Evolutionary conservation across 78 protist genomes (phyloP), one percentile per base, ranked within the genome.

Genomic region (Emiliania huxleyi): DNA sequence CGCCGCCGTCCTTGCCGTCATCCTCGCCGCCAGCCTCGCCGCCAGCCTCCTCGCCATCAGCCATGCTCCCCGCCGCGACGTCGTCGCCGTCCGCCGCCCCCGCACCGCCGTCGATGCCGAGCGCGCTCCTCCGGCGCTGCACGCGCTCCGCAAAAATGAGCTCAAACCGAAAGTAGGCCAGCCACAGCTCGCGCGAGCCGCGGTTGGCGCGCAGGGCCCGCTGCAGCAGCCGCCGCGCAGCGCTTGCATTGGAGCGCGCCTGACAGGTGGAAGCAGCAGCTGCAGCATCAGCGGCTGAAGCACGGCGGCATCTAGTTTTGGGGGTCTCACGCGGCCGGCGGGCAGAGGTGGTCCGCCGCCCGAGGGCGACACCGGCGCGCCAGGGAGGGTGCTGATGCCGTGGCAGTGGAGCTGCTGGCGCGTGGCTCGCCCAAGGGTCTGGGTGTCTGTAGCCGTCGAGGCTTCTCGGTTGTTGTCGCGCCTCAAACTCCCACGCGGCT

Each of bases 181-280:
- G 43, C 95, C 95, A 94, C 56, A 94, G 90, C 71, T n/a, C 55
- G 55, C 26, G 29, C 25, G 40, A 1, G 25, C 37, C 1, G 21
- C 21, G n/a, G 92, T 87, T 91, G 37, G 29, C n/a, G 40, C 94
- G 94, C 40, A 93, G 29, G 33, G 55, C 94, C 15, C 94, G 88
- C 90, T 93, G 94, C 45, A 89, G 48, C 52, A 93, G 55, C 90
- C 55, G 55, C 44, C 96, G 93, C 56, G 96, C 94, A 18, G 93
- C 87, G 2, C 21, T 29, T 2, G 62, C 46, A n/a, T 6, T 26
- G 23, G 26, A 18, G 25, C 44, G 40, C 44, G n/a, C n/a, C n/a
- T n/a, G n/a, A n/a, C n/a, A n/a, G n/a, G n/a, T n/a, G n/a, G n/a
- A n/a, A n/a, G n/a, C n/a, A n/a, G n/a, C n/a, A n/a, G n/a, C n/a